phyloP scores from a whole-genome alignment of 148 eudicot species.

The Cornus kousa region DNA sequence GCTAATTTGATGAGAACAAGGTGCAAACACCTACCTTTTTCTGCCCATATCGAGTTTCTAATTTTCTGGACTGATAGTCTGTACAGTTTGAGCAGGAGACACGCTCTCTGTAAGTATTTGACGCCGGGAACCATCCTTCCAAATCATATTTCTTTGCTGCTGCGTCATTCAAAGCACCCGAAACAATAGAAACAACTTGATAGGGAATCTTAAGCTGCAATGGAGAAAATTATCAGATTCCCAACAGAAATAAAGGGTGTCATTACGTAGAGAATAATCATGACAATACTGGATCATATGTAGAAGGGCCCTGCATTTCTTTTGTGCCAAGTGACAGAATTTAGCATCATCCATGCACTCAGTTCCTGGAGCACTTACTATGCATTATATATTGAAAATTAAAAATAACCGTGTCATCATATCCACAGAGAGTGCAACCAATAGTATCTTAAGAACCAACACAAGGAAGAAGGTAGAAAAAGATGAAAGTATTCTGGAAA shows the following conservation, averaged over 20 bases:
- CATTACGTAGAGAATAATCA: too few relatives aligned
- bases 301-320: too few relatives aligned
- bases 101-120: constrained; percentile 67
- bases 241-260: background rate
- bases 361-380: too few relatives aligned
- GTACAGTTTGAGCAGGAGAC: constrained; percentile 98
- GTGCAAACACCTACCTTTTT: constrained; percentile 51
- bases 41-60: constrained; percentile 81
- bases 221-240: background rate
- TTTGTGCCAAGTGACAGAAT: too few relatives aligned
- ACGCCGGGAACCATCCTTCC: constrained; percentile 95
- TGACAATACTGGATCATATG: background rate
- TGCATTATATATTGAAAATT: too few relatives aligned
- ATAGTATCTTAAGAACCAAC: background rate
- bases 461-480: background rate
- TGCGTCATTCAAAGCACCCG: constrained; percentile 92
- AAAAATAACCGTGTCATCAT: too few relatives aligned
- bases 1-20: background rate
- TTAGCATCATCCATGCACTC: background rate
- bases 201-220: constrained; percentile 84
- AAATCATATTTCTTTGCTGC: constrained; percentile 95
- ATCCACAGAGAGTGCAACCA: too few relatives aligned
- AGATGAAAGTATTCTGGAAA: background rate
- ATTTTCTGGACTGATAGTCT: constrained; percentile 81
- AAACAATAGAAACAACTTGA: constrained; percentile 80